These are phyloP conservation scores for Sambucus nigra DNA, from an alignment of 129 eudicot species.

Conservation along the genomic window DNA sequence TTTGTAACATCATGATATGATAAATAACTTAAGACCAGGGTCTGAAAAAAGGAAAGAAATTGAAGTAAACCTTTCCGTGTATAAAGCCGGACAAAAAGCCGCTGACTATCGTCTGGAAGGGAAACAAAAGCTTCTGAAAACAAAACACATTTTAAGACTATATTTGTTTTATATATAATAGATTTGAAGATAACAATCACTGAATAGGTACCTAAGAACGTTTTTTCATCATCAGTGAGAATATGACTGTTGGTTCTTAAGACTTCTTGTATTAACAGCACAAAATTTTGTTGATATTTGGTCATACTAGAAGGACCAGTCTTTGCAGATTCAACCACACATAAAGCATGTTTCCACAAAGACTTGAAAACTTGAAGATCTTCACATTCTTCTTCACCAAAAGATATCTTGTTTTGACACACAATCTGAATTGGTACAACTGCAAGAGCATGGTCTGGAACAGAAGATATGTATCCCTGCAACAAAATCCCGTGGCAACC, in stretches of 20 bases:
- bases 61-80: constrained; percentile 64
- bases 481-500: constrained; percentile 17
- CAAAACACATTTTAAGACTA: constrained; percentile 5
- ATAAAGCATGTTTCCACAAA: constrained; percentile 40
- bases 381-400: constrained; percentile 30
- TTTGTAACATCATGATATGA: too few relatives aligned
- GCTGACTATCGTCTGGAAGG: constrained; percentile 76
- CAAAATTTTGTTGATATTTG: constrained; percentile 64
- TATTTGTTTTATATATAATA: constrained; percentile 5
- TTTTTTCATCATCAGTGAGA: constrained; percentile 47
- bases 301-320: constrained; percentile 25
- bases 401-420: constrained; percentile 25
- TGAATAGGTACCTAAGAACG: constrained; percentile 44
- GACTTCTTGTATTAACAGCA: constrained; percentile 61
- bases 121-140: constrained; percentile 51
- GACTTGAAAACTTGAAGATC: constrained; percentile 33
- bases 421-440: constrained; percentile 51
- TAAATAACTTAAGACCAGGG: too few relatives aligned
- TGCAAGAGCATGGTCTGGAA: constrained; percentile 49
- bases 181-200: constrained; percentile 4
- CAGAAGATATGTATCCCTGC: constrained; percentile 63
- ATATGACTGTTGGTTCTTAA: constrained; percentile 51
- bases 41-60: too few relatives aligned
- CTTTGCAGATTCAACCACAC: constrained; percentile 27
- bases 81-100: constrained; percentile 80